Evolutionary conservation across 345 rosid genomes (phyloP).

Genomic region (Citrus mangshanensis): DNA sequence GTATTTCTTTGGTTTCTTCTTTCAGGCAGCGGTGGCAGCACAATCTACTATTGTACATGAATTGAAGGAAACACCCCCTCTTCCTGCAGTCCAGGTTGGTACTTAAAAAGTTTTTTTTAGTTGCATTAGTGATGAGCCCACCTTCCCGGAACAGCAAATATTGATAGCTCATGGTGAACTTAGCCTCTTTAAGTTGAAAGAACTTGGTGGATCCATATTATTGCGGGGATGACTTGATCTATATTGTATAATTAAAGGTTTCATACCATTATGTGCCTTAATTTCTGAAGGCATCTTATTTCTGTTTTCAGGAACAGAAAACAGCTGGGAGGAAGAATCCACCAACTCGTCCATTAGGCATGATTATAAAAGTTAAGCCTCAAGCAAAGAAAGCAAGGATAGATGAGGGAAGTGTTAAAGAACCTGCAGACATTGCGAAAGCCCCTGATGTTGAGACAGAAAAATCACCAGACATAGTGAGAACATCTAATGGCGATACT

Average conservation of each 20-base stretch:
- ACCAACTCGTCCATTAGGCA: conserved; percentile 48
- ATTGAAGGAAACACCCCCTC: conserved; percentile 50
- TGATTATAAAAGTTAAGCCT: conserved; percentile 75
- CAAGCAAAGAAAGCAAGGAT: conserved; percentile 71
- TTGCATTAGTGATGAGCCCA: background rate
- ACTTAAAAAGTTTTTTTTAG: conserved; percentile 4
- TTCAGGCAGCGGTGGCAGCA: conserved; percentile 90
- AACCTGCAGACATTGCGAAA: conserved; percentile 19
- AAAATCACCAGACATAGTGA: conserved; percentile 32
- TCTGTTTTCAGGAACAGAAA: conserved; percentile 45
- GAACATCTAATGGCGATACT: conserved; percentile 20
- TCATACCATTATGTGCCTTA: background rate
- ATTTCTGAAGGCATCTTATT: background rate
- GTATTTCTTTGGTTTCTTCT: conserved; percentile 4
- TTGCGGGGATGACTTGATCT: background rate
- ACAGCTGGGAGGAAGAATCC: conserved; percentile 54
- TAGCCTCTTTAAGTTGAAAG: background rate
- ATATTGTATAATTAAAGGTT: background rate
- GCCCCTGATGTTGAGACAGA: conserved; percentile 12
- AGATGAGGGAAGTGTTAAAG: conserved; percentile 30
- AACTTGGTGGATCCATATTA: background rate
- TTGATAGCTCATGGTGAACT: background rate
- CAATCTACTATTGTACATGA: conserved; percentile 51
- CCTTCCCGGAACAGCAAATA: background rate
- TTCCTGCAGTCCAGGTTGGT: conserved; percentile 45